Evolutionary conservation across 164 flowering plant genomes (phyloP).

Genomic region (Protea cynaroides): DNA sequence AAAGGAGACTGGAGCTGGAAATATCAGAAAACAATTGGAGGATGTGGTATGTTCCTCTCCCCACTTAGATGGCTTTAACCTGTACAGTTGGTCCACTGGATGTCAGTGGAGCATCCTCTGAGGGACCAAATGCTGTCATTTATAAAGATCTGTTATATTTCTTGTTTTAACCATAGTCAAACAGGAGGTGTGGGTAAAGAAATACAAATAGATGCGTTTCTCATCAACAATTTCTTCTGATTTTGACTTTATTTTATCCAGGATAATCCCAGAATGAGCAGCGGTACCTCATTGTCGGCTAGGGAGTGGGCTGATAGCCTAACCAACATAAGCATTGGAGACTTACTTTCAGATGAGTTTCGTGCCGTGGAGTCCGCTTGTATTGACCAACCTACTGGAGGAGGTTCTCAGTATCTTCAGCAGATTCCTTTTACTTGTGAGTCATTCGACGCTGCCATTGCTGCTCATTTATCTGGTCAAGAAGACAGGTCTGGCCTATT

Average conservation of each 20-base stretch:
- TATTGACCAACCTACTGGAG: conserved; percentile 27
- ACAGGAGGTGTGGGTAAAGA: neutral
- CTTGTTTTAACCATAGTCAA: too few species aligned
- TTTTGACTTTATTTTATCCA: conserved; percentile 5
- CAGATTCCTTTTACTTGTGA: conserved; percentile 72
- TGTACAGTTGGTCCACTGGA: neutral
- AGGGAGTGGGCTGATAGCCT: conserved; percentile 96
- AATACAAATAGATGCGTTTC: neutral
- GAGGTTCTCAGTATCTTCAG: conserved; percentile 35
- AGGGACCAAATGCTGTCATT: conserved; percentile 1
- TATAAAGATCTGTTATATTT: neutral
- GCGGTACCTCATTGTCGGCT: conserved; percentile 42
- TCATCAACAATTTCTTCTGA: neutral
- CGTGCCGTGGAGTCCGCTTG: conserved; percentile 28
- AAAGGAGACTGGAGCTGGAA: conserved; percentile 20
- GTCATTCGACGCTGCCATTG: conserved; percentile 97
- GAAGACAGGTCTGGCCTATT: conserved; percentile 26
- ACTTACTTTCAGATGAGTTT: conserved; percentile 58
- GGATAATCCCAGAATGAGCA: conserved; percentile 40
- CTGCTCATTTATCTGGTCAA: conserved; percentile 68
- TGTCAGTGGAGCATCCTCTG: too few species aligned
- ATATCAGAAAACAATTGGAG: conserved; percentile 22
- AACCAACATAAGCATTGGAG: conserved; percentile 81
- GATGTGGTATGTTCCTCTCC: conserved; percentile 36
- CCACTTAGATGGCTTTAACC: conserved; percentile 1